Percentiles rank a stretch among this genome's conserved stretches.
Conservation (phyloP, 495 filamentous ascomycete species). For the Penicillium argentinense region DNA sequence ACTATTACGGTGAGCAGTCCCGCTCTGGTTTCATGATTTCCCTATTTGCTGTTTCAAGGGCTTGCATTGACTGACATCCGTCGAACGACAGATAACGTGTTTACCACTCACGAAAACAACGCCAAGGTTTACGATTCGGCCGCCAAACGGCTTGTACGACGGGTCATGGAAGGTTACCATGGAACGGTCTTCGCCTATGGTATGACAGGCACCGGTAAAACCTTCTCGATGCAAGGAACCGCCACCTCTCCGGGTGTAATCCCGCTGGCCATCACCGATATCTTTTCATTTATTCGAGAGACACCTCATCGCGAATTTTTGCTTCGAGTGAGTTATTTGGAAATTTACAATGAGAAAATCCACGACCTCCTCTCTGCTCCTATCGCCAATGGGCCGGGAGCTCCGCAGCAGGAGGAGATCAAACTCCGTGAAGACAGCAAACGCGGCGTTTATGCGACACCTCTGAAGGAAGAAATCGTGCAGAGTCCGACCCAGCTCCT, state of each 20-base stretch:
- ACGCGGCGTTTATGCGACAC: conserved; percentile 92
- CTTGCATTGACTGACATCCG: too few species aligned
- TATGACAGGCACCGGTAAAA: conserved; percentile 99
- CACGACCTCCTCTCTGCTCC: conserved; percentile 86
- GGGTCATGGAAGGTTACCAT: conserved; percentile 99
- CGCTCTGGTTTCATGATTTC: background rate
- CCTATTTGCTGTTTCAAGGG: too few species aligned
- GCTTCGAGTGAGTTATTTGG: conserved; percentile 93
- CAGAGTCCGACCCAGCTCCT: conserved; percentile 95
- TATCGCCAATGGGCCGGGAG: conserved; percentile 45
- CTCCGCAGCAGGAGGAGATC: conserved; percentile 76
- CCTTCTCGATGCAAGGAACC: conserved; percentile 98
- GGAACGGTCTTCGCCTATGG: conserved; percentile 98
- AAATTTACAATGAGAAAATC: conserved; percentile 99
- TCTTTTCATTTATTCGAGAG: conserved; percentile 97
- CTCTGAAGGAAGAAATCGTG: conserved; percentile 96
- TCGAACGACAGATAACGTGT: conserved; percentile 80
- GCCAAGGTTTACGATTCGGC: conserved; percentile 88
- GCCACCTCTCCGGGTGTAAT: conserved; percentile 97
- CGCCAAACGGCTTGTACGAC: conserved; percentile 89
- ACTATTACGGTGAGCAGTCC: conserved; percentile 75
- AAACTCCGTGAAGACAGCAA: conserved; percentile 96
- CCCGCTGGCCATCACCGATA: conserved; percentile 94
- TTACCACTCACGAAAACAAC: conserved; percentile 88
- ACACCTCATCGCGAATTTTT: conserved; percentile 93